A percentile compares a stretch with the other conserved stretches of the same genome.
Conservation (phyloP, 2,329 filamentous ascomycete species). For the Bisporella sp. region DNA sequence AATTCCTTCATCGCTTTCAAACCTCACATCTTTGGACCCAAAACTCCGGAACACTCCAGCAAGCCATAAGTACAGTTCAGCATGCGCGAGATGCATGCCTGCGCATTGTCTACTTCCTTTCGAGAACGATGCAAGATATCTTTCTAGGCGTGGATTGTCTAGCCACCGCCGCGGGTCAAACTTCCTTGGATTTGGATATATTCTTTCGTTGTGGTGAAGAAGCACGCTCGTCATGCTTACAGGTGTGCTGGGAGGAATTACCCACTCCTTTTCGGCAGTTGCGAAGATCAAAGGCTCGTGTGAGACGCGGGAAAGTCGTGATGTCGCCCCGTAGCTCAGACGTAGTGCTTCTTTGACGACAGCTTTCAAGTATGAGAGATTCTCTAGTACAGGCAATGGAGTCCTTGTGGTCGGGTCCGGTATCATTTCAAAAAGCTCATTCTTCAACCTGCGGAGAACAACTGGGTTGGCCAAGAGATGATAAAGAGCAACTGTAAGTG, state of each 20-base stretch:
- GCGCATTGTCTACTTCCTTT: background rate
- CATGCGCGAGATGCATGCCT: constrained; percentile 7
- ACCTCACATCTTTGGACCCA: constrained; percentile 2
- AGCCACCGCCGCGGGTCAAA: no score
- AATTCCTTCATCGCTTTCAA: constrained; percentile 5
- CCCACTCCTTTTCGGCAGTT: constrained; percentile 1
- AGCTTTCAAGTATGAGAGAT: background rate
- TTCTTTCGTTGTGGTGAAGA: constrained; percentile 23
- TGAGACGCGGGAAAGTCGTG: constrained; percentile 9
- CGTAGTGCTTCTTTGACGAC: background rate
- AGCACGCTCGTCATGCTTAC: constrained; percentile 29
- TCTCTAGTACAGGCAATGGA: background rate
- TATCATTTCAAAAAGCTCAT: background rate
- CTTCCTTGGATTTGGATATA: constrained; percentile 13
- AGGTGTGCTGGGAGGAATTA: constrained; percentile 22
- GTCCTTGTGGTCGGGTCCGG: background rate
- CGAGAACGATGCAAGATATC: no score
- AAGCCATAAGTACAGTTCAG: constrained; percentile 11
- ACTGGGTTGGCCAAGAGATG: background rate
- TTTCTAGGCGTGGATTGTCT: no score
- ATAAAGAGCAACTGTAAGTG: background rate
- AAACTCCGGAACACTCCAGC: constrained; percentile 7
- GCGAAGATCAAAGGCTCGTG: constrained; percentile 11
- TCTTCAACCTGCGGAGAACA: background rate
- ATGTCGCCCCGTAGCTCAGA: background rate